Evolutionary conservation across 2,329 filamentous ascomycete species (phyloP), one percentile per base, ranked within the genome.

Genomic region (Sphaerostilbella broomeana): DNA sequence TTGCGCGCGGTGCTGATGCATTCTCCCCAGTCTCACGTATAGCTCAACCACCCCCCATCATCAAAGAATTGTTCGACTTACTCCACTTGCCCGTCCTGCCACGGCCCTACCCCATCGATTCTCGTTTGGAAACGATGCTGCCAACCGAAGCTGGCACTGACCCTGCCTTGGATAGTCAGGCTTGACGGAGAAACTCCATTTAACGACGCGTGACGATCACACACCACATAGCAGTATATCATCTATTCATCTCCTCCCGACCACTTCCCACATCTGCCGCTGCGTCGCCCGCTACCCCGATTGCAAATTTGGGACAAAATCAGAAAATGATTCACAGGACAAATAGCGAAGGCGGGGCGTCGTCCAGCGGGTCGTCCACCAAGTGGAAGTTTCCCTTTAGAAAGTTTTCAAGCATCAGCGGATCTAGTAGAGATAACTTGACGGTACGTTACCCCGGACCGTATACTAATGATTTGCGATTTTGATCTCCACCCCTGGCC

Each of bases 301-400:
- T n/a, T n/a, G n/a, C n/a, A n/a, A n/a, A n/a, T n/a, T n/a, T n/a
- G n/a, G n/a, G n/a, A n/a, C n/a, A n/a, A n/a, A n/a, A n/a, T n/a
- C n/a, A n/a, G n/a, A 38, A 47, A 30, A 56, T 55, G 54, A 56
- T 60, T 36, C 51, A 57, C n/a, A 55, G 55, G 41, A 53, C 50
- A 32, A 49, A 49, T 5, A 56, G 53, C 42, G 58, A 60, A 25
- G 53, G 47, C 25, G 50, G 40, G 24, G 42, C 47, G 10, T 47
- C 46, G 29, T 30, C 37, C 26, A 29, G 32, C 21, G 42, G 44
- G 21, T 38, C 43, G 9, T 31, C 44, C 25, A 54, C 47, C 42
- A 45, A 43, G 33, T 53, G 52, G 49, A 47, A 51, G 6, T 34
- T 52, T 16, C 42, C 47, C 15, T 40, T 53, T 7, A 40, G 43